Conservation (phyloP, 2,329 filamentous ascomycete species). For the Nemania abortiva region DNA sequence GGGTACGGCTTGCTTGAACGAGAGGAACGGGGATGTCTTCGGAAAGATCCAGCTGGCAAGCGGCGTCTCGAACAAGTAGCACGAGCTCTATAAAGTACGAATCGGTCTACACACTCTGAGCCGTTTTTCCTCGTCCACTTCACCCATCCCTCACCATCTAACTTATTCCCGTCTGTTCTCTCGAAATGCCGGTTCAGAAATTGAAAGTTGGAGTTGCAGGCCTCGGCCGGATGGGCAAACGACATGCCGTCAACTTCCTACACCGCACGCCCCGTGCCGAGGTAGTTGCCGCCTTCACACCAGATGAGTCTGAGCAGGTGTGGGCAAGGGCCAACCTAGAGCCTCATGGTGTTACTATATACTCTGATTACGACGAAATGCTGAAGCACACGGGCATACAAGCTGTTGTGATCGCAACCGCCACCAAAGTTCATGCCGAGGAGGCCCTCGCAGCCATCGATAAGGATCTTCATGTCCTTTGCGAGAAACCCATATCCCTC, state of each 20-base stretch:
- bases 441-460: conserved; percentile 69
- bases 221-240: conserved; percentile 19
- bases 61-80: too few species aligned
- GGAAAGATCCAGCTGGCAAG: too few species aligned
- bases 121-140: not conserved
- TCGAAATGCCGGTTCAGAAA: conserved; percentile 15
- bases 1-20: too few species aligned
- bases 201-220: conserved; percentile 16
- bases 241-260: conserved; percentile 45
- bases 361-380: conserved; percentile 61
- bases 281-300: conserved; percentile 63
- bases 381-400: conserved; percentile 54
- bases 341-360: conserved; percentile 56
- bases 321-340: conserved; percentile 59
- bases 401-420: conserved; percentile 57
- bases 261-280: conserved; percentile 57
- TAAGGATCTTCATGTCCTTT: conserved; percentile 66
- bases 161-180: too few species aligned
- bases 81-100: too few species aligned
- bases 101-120: not conserved
- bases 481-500: conserved; percentile 71
- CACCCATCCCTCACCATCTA: not conserved
- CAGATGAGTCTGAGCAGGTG: conserved; percentile 57
- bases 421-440: conserved; percentile 67
- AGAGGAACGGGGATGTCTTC: too few species aligned